Base-by-base conservation (phyloP, 441 rosid species). In the Erodium texanum region DNA sequence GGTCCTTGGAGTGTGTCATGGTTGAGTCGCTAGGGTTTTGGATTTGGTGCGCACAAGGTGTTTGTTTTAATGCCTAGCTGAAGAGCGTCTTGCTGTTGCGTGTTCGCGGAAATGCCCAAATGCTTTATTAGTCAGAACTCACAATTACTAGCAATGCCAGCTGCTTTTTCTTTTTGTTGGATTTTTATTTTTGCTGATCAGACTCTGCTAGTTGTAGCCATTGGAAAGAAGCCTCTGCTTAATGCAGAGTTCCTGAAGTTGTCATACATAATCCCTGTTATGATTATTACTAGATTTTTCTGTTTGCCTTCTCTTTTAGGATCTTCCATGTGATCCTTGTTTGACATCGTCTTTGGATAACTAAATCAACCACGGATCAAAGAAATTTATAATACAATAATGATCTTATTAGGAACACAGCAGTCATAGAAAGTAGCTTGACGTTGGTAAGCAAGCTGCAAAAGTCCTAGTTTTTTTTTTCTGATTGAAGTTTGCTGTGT, bases 1-100 rank as follows among this genome's bases (percentile, higher is more conserved):
- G 62, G 16, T 48, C 29, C 19, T 68, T 18, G 64, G 36, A 65
- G 20, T 18, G 24, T 38, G 5, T 45, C 27, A 64, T 41, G 71
- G 8, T 18, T 24, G 9, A 7, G 18, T 15, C 7, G 20, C 56
- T 50, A 7, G 18, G 16, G 56, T 2, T 50, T 50, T 50, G 56
- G 56, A 14, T 15, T 50, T 50, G 10, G 56, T 50, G 56, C 56
- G 3, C 4, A n/a, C 56, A 50, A 50, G 56, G 56, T 50, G 56
- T 50, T 50, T n/a, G 56, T 8, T 50, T 50, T 50, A 14, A 50
- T 50, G 56, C 56, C 18, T 50, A 50, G 56, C 16, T 50, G 56
- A 50, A 16, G 18, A 50, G 4, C 29, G 1, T 27, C 56, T 15
- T 16, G 3, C 11, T 50, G 18, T 6, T 15, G 1, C 1, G 10